These are phyloP conservation scores for Solanum virginianum DNA, from an alignment of 257 asterid genomes.

Conservation along the genomic window DNA sequence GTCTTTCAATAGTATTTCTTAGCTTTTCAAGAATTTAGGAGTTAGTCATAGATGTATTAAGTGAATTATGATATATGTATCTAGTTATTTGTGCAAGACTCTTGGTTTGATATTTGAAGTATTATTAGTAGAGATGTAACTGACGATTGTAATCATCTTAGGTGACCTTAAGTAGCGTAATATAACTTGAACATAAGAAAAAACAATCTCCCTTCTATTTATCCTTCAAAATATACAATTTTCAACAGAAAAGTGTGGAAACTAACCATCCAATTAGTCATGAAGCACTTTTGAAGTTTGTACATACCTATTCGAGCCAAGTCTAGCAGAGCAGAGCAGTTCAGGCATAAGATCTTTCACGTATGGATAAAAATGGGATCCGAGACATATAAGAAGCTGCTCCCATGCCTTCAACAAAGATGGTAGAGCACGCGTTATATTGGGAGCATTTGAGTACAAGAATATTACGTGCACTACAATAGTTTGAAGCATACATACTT, in stretches of 20 bases:
- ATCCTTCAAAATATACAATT: not conserved
- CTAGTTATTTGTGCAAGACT: no score
- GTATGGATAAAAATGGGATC: not conserved
- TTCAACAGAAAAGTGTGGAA: not conserved
- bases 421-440: not conserved
- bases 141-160: no score
- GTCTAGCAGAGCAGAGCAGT: not conserved
- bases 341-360: not conserved
- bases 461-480: not conserved
- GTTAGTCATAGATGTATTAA: no score
- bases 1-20: no score
- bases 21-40: no score
- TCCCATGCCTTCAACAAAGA: not conserved
- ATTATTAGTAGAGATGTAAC: no score
- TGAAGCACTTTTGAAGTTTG: not conserved
- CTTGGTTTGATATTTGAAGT: no score
- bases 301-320: not conserved
- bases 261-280: not conserved
- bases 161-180: no score
- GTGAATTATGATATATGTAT: no score
- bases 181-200: no score
- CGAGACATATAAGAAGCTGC: not conserved
- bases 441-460: no score
- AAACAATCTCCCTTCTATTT: no score
- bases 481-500: not conserved